Evolutionary conservation across 306 rosid genomes (phyloP), one percentile per base, ranked within the genome.

Genomic region (Trifolium subterraneum): DNA sequence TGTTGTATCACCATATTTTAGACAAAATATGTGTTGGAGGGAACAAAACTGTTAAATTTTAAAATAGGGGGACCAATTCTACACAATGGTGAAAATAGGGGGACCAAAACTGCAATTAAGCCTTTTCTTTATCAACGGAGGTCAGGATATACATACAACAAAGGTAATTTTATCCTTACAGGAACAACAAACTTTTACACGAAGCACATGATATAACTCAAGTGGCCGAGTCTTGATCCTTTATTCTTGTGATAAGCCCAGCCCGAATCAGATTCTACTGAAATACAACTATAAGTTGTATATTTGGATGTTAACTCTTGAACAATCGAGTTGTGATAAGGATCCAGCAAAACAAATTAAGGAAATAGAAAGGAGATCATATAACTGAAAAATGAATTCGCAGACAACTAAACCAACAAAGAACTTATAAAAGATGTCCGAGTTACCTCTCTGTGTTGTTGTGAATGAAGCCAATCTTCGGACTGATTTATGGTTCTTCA

Each of bases 401-500:
- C 36, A 72, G 35, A 47, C 55, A 73, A 63, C 64, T 44, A 68
- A 19, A 75, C n/a, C 62, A 58, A 55, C 33, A 75, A 75, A 74
- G 47, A 72, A 25, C 68, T 41, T 38, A 68, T 19, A 63, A 79
- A 78, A 10, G 71, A 73, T 14, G 55, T 44, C 71, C 1, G 25
- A 41, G 23, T 67, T 87, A 94, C 98, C 96, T 78, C 70, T 86
- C 72, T 62, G 79, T 61, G 77, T 66, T 50, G 90, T 68, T 51
- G 90, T 76, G 72, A 75, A 66, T 55, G 87, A 69, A 68, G 90
- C 79, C 52, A 87, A 80, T 79, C 87, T 85, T 74, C 85, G 82
- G 73, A 83, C 66, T 52, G 90, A 70, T 80, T 82, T 72, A 65
- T 45, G 80, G 74, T 69, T 83, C 77, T 79, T 85, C 69, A 74